These are phyloP conservation scores for Hanseniaspora occidentalis DNA, from an alignment of 805 yeast species.

Conservation along the genomic window DNA sequence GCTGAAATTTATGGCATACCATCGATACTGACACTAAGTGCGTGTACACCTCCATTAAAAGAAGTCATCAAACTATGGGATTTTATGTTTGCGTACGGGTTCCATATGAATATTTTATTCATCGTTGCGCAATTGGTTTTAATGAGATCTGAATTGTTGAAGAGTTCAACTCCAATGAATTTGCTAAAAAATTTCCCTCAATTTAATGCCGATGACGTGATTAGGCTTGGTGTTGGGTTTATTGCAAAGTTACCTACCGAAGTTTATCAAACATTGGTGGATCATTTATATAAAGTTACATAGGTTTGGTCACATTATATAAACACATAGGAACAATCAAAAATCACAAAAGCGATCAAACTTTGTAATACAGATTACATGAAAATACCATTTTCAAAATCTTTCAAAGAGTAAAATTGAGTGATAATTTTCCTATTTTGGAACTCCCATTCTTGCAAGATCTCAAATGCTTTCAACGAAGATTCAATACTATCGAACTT, in stretches of 20 bases:
- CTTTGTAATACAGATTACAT: neutral
- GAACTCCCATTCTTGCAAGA: conserved; percentile 52
- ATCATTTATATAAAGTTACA: conserved; percentile 14
- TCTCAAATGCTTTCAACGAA: conserved; percentile 43
- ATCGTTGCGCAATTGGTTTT: conserved; percentile 72
- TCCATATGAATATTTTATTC: conserved; percentile 74
- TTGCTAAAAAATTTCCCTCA: conserved; percentile 60
- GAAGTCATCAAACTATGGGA: conserved; percentile 81
- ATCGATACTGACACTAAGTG: conserved; percentile 69
- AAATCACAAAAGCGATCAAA: neutral
- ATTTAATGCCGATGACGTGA: conserved; percentile 59
- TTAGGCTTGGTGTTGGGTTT: conserved; percentile 68
- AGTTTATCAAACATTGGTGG: conserved; percentile 32
- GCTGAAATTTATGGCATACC: conserved; percentile 85
- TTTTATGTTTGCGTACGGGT: conserved; percentile 80
- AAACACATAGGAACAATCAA: neutral
- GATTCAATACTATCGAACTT: conserved; percentile 41
- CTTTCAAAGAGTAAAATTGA: conserved; percentile 4
- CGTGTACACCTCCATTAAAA: conserved; percentile 75
- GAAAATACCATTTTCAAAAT: conserved; percentile 5
- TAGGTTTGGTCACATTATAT: conserved; percentile 7
- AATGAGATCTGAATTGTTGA: conserved; percentile 50
- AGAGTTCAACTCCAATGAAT: conserved; percentile 53
- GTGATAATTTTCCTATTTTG: conserved; percentile 37
- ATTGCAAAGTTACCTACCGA: conserved; percentile 59